A percentile compares a stretch with the other conserved stretches of the same genome.
phyloP scores from a whole-genome alignment of 2,329 filamentous ascomycete species.

The Hymenoscyphus salicellus region DNA sequence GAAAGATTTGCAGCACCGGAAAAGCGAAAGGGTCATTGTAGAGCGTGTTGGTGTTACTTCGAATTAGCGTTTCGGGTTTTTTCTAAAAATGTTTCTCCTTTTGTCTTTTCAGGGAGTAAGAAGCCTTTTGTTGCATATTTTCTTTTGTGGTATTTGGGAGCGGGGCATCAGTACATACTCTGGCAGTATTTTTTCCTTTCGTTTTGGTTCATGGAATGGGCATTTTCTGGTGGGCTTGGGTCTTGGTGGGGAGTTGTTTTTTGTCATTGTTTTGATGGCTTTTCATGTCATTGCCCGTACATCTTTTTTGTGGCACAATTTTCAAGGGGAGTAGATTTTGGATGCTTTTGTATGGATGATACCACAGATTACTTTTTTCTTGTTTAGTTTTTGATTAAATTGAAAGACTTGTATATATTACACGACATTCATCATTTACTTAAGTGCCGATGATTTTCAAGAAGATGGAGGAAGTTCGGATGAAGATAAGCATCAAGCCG shows the following conservation, averaged over 20 bases:
- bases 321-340: neutral
- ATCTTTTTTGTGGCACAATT: neutral
- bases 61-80: constrained; percentile 7
- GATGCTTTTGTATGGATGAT: neutral
- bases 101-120: neutral
- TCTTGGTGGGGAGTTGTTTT: neutral
- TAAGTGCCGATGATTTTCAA: too few species aligned
- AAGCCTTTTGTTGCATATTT: neutral
- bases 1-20: constrained; percentile 41
- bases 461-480: too few species aligned
- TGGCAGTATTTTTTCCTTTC: constrained; percentile 12
- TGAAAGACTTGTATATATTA: neutral
- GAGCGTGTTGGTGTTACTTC: constrained; percentile 38
- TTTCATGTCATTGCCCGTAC: neutral
- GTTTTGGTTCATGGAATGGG: neutral
- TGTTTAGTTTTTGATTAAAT: neutral
- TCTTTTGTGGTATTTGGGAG: constrained; percentile 2
- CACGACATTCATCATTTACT: neutral
- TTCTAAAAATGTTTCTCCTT: neutral
- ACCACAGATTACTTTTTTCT: neutral
- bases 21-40: constrained; percentile 53
- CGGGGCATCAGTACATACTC: constrained; percentile 9
- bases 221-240: neutral
- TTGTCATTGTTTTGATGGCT: neutral
- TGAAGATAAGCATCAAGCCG: too few species aligned